Base-by-base conservation (phyloP, 129 eudicot genomes). In the Helianthus annuus region DNA sequence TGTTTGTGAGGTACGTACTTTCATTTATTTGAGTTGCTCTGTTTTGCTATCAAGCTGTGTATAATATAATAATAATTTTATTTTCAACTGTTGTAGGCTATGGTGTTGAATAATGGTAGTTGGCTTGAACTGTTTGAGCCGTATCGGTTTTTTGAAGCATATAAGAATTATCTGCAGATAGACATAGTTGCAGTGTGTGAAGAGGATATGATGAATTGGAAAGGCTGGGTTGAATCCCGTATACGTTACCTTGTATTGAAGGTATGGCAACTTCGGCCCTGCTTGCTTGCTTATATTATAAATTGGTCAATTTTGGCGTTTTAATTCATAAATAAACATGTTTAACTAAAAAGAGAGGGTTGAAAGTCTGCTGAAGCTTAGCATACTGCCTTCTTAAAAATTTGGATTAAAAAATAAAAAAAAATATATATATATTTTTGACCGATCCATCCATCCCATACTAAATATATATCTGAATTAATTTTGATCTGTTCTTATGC, bases 171-270 rank as follows among this genome's bases (percentile, higher is more conserved):
- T 83, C 84, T 90, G 78, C 98, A 88, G 85, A 94, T 94, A 73
- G 97, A 94, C 52, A 84, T 90, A 19, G 80, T 78, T 73, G 93
- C 98, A 58, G 93, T 69, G 53, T 84, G 84, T 79, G 98, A 78
- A 22, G 91, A 87, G n/a, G 97, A 94, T 72, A 68, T 83, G 72
- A 81, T 88, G 79, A 87, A 79, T 46, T 94, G 98, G 98, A 94
- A 90, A 80, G 98, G 97, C 7, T 94, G 98, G 98, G 96, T 94
- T 10, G 96, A 82, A 76, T 94, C 97, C 66, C 91, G 98, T 54
- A 49, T 90, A 46, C 96, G 97, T 24, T 79, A 84, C 76, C 97
- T 94, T 66, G 85, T 91, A 16, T 52, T 88, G 66, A 94, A 94
- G 98, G 98, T 93, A 39, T 39, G 9, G 45, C 45, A 39, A 42